A percentile compares a stretch with the other conserved stretches of the same genome.
Conservation (phyloP, 768 basidiomycete species). For the Naganishia randhawae region DNA sequence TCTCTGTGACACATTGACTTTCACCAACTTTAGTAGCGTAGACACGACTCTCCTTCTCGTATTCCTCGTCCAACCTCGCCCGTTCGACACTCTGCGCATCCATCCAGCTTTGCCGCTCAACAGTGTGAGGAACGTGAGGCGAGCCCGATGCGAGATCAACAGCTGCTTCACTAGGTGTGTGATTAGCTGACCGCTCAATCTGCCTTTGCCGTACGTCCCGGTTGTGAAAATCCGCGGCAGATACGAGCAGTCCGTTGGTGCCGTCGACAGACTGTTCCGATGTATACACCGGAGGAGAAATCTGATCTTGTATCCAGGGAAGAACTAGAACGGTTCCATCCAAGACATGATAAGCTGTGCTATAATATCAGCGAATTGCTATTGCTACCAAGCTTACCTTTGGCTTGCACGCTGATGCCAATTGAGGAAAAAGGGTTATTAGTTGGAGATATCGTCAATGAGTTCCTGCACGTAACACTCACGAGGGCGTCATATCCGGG, state of each 20-base stretch:
- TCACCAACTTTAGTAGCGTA: neutral
- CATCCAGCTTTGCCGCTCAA: slow-evolving; percentile 15
- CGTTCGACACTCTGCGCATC: slow-evolving; percentile 15
- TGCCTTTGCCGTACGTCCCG: neutral
- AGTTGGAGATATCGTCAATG: neutral
- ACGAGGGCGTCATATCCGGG: slow-evolving; percentile 15
- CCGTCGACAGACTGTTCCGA: neutral
- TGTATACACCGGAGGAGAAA: neutral
- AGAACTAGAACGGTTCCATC: neutral
- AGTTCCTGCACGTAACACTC: neutral
- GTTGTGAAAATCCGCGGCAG: slow-evolving; percentile 8
- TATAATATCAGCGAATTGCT: neutral
- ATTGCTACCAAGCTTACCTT: neutral
- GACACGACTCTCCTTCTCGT: neutral
- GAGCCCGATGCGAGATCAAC: neutral
- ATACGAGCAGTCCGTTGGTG: neutral
- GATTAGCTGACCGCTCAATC: neutral
- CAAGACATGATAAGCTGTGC: neutral
- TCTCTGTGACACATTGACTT: neutral
- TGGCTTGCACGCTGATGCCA: neutral
- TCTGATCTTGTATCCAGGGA: slow-evolving; percentile 10
- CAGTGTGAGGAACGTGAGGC: neutral
- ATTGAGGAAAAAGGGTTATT: neutral
- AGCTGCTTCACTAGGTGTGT: neutral
- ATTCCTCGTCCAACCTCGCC: slow-evolving; percentile 17